Base-by-base conservation (phyloP, 306 rosid species). In the Quercus dentata region DNA sequence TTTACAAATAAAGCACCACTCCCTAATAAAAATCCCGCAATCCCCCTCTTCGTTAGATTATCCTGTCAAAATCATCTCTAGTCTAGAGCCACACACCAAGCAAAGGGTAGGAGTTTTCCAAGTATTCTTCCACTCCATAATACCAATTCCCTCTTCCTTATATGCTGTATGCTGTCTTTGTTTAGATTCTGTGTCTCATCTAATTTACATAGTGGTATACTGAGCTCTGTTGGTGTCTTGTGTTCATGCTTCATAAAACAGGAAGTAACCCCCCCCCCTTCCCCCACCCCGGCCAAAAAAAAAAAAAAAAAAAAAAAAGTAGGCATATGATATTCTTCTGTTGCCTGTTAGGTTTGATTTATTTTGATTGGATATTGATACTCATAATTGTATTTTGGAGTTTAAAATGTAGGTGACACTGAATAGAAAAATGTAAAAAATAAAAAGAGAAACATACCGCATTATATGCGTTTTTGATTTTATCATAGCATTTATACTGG, bases 401-500 rank as follows among this genome's bases (percentile, higher is more conserved):
- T 72, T 10, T 46, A 14, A 14, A 21, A 71, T 13, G 1, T 13
- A 71, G 3, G 17, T 27, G 13, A 28, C 13, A 27, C 6, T 61
- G 51, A 69, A 8, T 28, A 56, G 49, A 67, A 68, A 33, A 31
- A 41, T 41, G 3, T 2, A 30, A 17, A 14, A 27, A 27, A 17
- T 14, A 19, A 63, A 8, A 41, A 2, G 46, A 41, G 46, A 41
- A 41, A 41, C 46, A 8, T 7, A 41, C 11, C 1, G 6, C 8
- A 23, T 2, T 55, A 15, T 11, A 20, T 31, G 28, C 11, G 2
- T 31, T 31, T 8, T 19, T 49, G 44, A 3, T 52, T 33, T 31
- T 49, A 19, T 74, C 56, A 27, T 35, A 76, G 44, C 78, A 69
- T 56, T 74, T 79, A 76, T 41, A 10, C 69, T 64, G 18, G 69